Conservation (phyloP, 768 basidiomycete species). For the Crucibulum laeve region DNA sequence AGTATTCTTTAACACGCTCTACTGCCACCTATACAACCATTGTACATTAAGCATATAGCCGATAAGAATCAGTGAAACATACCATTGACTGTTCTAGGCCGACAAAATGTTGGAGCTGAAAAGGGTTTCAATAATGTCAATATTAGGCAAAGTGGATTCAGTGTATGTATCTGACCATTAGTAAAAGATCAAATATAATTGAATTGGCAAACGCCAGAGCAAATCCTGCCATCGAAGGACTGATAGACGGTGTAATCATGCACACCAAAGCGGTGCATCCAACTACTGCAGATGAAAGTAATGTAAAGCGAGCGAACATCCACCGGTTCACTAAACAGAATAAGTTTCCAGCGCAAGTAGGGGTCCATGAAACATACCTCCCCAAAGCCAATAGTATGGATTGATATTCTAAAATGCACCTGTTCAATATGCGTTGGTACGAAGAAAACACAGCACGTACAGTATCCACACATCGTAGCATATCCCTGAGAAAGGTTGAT, state of each 20-base stretch:
- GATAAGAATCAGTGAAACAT: slow-evolving; percentile 5
- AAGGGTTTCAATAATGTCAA: background rate
- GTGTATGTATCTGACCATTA: slow-evolving; percentile 47
- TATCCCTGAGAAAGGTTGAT: slow-evolving; percentile 76
- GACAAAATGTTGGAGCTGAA: slow-evolving; percentile 71
- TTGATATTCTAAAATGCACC: slow-evolving; percentile 40
- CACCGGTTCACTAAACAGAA: slow-evolving; percentile 72
- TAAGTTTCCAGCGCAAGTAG: background rate
- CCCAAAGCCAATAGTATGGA: slow-evolving; percentile 92
- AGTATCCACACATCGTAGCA: slow-evolving; percentile 74
- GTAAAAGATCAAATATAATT: slow-evolving; percentile 66
- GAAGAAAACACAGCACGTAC: slow-evolving; percentile 55
- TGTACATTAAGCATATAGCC: background rate
- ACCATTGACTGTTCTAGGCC: slow-evolving; percentile 95
- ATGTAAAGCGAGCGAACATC: slow-evolving; percentile 83
- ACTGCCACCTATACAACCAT: slow-evolving; percentile 56
- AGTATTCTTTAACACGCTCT: slow-evolving; percentile 90
- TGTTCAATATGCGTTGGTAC: background rate
- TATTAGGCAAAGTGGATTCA: background rate
- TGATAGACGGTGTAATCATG: slow-evolving; percentile 64
- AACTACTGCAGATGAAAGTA: slow-evolving; percentile 68
- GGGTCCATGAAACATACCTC: slow-evolving; percentile 39
- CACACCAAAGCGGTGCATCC: slow-evolving; percentile 69
- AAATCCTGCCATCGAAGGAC: slow-evolving; percentile 82
- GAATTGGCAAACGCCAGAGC: slow-evolving; percentile 80